Base-by-base conservation (phyloP, 352 stramenopile genomes). In the Phytophthora ohioensis region DNA sequence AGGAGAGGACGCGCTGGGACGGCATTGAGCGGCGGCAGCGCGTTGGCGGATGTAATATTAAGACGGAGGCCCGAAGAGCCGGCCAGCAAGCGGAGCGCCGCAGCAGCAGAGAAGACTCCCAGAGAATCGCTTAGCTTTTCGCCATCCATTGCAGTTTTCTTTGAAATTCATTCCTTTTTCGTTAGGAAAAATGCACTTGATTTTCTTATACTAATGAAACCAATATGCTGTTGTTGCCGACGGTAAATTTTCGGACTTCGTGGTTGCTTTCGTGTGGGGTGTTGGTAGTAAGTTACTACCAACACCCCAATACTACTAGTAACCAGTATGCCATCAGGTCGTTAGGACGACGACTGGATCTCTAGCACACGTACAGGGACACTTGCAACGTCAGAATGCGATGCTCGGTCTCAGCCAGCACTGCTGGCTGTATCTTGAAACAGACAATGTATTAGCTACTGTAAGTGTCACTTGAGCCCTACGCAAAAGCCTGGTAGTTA, bases 401-500 rank as follows among this genome's bases (percentile, higher is more conserved):
- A 27, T 27, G 21, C 21, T 27, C 21, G 21, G 21, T 27, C 21
- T 27, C 21, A 27, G 21, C 21, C 21, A 27, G 21, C 21, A 27
- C 21, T 27, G 21, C 21, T 27, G 21, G 21, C 21, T 27, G 21
- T 27, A 27, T 27, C 21, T 27, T 27, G 1, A 27, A 27, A 27
- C 21, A 27, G 21, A 27, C 21, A 27, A 27, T 27, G 21, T 27
- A 27, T 27, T 27, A 27, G 21, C 21, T 27, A 27, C 21, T 27
- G 21, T 27, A 27, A 27, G 21, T 27, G 21, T 21, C 4, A 30
- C 4, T 2, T 15, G 15, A 13, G 17, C 57, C 9, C 4, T 77
- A 82, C 5, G 66, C 35, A 32, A 85, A 80, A 27, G 75, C 52
- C 36, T 74, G 69, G 48, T 85, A 85, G 43, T 61, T 66, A 5